Evolutionary conservation across 2,329 filamentous ascomycete genomes (phyloP).

Genomic region (Byssothecium circinans): DNA sequence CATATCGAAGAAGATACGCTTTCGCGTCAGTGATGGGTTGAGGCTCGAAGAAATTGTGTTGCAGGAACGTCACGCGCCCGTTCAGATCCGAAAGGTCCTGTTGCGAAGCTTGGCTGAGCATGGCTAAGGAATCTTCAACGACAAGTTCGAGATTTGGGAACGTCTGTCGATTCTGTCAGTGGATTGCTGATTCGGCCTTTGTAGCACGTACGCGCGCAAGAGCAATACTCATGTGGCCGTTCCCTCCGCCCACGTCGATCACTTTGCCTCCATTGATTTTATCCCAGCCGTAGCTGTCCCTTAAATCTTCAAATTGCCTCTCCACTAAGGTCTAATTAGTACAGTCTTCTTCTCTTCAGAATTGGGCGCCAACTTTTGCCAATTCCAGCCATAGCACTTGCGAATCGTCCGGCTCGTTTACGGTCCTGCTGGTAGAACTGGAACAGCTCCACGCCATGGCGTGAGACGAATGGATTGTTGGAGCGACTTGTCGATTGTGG

Average conservation of each 20-base stretch:
- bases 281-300: constrained; percentile 29
- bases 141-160: constrained; percentile 20
- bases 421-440: constrained; percentile 31
- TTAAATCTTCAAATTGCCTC: constrained; percentile 25
- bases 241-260: constrained; percentile 37
- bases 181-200: neutral
- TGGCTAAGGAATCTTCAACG: constrained; percentile 20
- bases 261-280: constrained; percentile 24
- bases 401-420: constrained; percentile 28
- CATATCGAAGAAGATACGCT: constrained; percentile 43
- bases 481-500: neutral
- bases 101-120: constrained; percentile 13
- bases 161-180: constrained; percentile 1
- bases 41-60: constrained; percentile 25
- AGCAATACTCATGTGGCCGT: constrained; percentile 21
- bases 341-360: neutral
- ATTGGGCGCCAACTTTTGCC: constrained; percentile 12
- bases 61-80: constrained; percentile 21
- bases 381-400: constrained; percentile 32
- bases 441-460: constrained; percentile 12
- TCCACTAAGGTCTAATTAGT: constrained; percentile 17
- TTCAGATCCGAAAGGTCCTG: constrained; percentile 15
- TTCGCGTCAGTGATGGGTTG: constrained; percentile 26
- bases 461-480: neutral
- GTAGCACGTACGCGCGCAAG: constrained; percentile 22